Percentiles rank a stretch among this genome's conserved stretches.
Evolutionary conservation across 495 filamentous ascomycete species (phyloP).

Genomic region (Xylaria flabelliformis): DNA sequence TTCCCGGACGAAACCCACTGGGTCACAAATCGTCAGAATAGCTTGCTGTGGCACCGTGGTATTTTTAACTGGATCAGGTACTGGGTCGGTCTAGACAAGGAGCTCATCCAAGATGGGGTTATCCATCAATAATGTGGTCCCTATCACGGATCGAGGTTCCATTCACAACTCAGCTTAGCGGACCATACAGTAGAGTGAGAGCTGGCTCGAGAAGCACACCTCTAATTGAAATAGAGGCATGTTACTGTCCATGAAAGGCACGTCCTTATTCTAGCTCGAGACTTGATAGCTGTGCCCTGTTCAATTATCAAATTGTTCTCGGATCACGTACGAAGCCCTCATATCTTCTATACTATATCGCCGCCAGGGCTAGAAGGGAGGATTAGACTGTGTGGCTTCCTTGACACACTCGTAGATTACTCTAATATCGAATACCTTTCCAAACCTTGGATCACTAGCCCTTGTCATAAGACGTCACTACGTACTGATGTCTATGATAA

Average conservation of each 20-base stretch:
- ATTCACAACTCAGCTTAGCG: neutral
- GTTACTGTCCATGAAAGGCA: neutral
- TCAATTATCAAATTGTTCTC: neutral
- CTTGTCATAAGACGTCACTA: neutral
- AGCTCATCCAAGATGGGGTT: conserved; percentile 23
- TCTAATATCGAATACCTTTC: too few relatives aligned
- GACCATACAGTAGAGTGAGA: neutral
- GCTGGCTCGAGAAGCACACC: neutral
- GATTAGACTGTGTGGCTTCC: too few relatives aligned
- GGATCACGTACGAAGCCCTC: neutral
- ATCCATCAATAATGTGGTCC: conserved; percentile 9
- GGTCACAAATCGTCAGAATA: conserved; percentile 75
- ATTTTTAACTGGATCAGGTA: conserved; percentile 69
- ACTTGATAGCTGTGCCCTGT: neutral
- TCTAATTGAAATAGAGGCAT: neutral
- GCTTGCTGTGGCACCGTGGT: conserved; percentile 70
- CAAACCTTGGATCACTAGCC: too few relatives aligned
- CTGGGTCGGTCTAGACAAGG: conserved; percentile 21
- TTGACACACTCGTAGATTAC: too few relatives aligned
- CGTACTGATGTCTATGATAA: too few relatives aligned
- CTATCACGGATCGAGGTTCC: neutral
- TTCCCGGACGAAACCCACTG: conserved; percentile 66
- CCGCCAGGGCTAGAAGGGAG: too few relatives aligned
- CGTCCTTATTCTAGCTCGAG: neutral
- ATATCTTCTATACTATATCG: too few relatives aligned